Conservation (phyloP, 1,284 basidiomycete genomes). For the Testicularia cyperi region DNA sequence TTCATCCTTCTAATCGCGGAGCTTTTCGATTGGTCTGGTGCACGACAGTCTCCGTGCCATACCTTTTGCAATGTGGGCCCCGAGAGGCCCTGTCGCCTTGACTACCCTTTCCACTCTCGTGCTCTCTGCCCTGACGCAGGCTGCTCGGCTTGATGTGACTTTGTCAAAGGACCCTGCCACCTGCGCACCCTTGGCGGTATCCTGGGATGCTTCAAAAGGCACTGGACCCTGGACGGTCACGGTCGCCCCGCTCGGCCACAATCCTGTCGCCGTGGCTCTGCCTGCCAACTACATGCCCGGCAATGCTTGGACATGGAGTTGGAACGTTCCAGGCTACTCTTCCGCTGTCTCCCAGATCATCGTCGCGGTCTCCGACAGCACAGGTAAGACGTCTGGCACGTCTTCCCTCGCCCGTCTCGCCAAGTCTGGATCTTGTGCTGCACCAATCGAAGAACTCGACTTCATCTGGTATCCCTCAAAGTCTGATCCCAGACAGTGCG, state of each 20-base stretch:
- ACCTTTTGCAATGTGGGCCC: too few species aligned
- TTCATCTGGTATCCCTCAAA: slow-evolving; percentile 31
- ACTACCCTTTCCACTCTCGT: too few species aligned
- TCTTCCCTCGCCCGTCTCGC: slow-evolving; percentile 8
- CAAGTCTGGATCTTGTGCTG: slow-evolving; percentile 17
- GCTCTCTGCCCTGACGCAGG: slow-evolving; percentile 1
- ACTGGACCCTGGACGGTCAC: slow-evolving; percentile 38
- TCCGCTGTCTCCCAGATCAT: slow-evolving; percentile 12
- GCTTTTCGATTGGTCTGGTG: too few species aligned
- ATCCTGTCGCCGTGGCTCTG: slow-evolving; percentile 17
- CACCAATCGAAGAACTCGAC: slow-evolving; percentile 28
- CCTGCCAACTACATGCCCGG: slow-evolving; percentile 21
- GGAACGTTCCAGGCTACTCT: slow-evolving; percentile 26
- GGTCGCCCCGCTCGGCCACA: slow-evolving; percentile 30
- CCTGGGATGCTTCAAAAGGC: slow-evolving; percentile 28
- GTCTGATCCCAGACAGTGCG: slow-evolving; percentile 21
- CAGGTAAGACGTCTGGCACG: slow-evolving; percentile 15
- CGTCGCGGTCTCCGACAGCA: slow-evolving; percentile 34
- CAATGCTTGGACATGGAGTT: slow-evolving; percentile 18
- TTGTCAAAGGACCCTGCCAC: slow-evolving; percentile 24
- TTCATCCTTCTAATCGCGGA: too few species aligned
- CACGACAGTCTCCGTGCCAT: too few species aligned
- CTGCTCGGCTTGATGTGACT: slow-evolving; percentile 25
- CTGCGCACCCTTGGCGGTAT: slow-evolving; percentile 16
- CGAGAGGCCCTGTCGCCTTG: too few species aligned